Evolutionary conservation across 495 filamentous ascomycete species (phyloP).

Genomic region (Barbatosphaeria neglecta): DNA sequence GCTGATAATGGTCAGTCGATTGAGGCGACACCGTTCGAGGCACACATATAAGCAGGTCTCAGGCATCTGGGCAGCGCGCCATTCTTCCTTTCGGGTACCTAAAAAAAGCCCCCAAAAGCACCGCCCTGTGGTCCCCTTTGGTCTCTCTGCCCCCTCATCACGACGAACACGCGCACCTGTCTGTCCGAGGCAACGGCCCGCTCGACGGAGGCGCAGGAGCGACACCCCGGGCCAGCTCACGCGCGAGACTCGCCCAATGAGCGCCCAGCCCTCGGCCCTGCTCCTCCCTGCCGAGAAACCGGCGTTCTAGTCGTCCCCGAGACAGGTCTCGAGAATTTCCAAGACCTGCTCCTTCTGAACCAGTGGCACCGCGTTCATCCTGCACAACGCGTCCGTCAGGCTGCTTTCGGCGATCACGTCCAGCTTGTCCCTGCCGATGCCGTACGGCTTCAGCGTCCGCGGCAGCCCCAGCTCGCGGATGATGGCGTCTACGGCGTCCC

Average conservation of each 20-base stretch:
- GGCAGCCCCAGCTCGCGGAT: slow-evolving; percentile 18
- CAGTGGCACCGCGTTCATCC: slow-evolving; percentile 39
- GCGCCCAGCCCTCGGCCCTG: neutral
- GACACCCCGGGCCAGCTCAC: no score
- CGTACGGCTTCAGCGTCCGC: slow-evolving; percentile 36
- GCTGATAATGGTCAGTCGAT: no score
- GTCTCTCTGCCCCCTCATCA: no score
- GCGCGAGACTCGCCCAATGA: neutral
- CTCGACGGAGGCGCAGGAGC: neutral
- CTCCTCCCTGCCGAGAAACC: neutral
- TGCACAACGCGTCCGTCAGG: slow-evolving; percentile 39
- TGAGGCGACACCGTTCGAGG: no score
- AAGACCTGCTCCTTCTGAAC: slow-evolving; percentile 38
- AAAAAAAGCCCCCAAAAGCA: no score
- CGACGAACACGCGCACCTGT: neutral
- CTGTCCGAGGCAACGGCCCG: no score
- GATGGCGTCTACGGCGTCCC: slow-evolving; percentile 17
- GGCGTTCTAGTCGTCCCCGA: neutral
- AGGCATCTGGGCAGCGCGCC: no score
- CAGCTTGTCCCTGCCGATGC: slow-evolving; percentile 41
- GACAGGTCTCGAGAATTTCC: slow-evolving; percentile 36
- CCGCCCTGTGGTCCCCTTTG: no score
- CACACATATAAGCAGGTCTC: no score
- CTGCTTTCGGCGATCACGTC: slow-evolving; percentile 39
- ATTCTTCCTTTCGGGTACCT: no score